Evolutionary conservation across 768 basidiomycete genomes (phyloP), one percentile per base, ranked within the genome.

Genomic region (Suillus brevipes): DNA sequence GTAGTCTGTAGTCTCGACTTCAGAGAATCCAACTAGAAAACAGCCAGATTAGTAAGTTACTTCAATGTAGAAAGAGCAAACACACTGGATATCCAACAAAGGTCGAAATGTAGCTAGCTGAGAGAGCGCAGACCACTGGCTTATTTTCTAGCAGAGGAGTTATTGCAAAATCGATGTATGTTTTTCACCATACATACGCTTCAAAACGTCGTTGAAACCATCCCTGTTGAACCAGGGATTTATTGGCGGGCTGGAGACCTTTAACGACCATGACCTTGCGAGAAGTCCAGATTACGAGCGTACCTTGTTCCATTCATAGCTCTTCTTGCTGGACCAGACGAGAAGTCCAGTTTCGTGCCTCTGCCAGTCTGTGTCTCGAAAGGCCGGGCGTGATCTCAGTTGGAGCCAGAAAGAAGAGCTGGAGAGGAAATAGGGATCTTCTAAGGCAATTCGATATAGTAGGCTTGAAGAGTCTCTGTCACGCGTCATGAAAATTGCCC

Each of bases 1-100:
- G 87, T 90, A 52, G 93, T 94, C 78, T 97, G 95, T 61, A 97
- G 79, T 72, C 95, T 83, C 66, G 94, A 96, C 80, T 99, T 99
- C 79, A 99, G 85, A 62, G 92, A 94, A 77, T 99, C 97, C 80
- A 98, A 81, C 89, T 96, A 71, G 62, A 36, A 60, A 40, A 40
- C n/a, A 36, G 60, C 28, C 40, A 45, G 58, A 38, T 70, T 50
- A 50, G 28, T 45, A 53, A 8, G 9, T 4, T 16, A 14, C 20
- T 23, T 14, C 6, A 20, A 34, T 12, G 37, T 23, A 31, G 43
- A 23, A n/a, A 60, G 20, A 37, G 5, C 3, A 25, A 58, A 72
- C 78, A 62, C 61, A 86, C 93, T 64, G 94, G 94, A 77, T 95
- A 97, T 59, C 95, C 95, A 64, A 91, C 91, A 72, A 97, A 87